Evolutionary conservation across 306 rosid species (phyloP).

Genomic region (Trichosanthes cucumerina): DNA sequence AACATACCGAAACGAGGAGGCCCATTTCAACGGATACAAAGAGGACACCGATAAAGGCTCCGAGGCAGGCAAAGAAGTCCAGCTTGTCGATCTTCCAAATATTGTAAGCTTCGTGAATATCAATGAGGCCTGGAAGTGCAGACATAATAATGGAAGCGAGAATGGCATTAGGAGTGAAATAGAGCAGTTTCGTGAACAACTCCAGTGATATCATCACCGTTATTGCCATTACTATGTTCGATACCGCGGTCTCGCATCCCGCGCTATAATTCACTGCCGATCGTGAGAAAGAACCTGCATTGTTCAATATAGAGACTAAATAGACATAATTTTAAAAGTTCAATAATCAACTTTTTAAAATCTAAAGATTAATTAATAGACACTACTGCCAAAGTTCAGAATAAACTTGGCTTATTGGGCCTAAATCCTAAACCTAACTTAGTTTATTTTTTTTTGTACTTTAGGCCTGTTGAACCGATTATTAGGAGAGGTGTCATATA

Average conservation of each 20-base stretch:
- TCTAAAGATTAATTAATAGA: too few species aligned
- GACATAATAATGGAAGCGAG: conserved; percentile 69
- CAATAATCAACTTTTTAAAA: too few species aligned
- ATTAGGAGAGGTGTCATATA: too few species aligned
- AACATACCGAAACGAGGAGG: conserved; percentile 2
- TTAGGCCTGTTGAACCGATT: too few species aligned
- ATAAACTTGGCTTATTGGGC: too few species aligned
- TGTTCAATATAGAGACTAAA: too few species aligned
- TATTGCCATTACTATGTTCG: conserved; percentile 67
- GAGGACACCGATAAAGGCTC: conserved; percentile 62
- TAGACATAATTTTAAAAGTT: too few species aligned
- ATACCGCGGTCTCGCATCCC: conserved; percentile 54
- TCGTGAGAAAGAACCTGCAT: conserved; percentile 66
- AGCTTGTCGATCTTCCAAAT: conserved; percentile 79
- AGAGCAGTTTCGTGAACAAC: conserved; percentile 51
- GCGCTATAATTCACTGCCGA: conserved; percentile 73
- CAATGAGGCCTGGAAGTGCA: conserved; percentile 72
- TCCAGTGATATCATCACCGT: conserved; percentile 56
- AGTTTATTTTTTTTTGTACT: too few species aligned
- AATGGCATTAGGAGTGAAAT: conserved; percentile 68
- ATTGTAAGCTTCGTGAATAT: conserved; percentile 35
- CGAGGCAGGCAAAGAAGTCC: conserved; percentile 58
- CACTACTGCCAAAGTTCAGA: too few species aligned
- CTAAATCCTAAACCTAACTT: too few species aligned
- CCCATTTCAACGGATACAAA: neutral